A percentile compares a stretch with the other conserved stretches of the same genome.
Evolutionary conservation across 1,139 yeast species (phyloP).

Genomic region (Yamadazyma songkhlaensis): DNA sequence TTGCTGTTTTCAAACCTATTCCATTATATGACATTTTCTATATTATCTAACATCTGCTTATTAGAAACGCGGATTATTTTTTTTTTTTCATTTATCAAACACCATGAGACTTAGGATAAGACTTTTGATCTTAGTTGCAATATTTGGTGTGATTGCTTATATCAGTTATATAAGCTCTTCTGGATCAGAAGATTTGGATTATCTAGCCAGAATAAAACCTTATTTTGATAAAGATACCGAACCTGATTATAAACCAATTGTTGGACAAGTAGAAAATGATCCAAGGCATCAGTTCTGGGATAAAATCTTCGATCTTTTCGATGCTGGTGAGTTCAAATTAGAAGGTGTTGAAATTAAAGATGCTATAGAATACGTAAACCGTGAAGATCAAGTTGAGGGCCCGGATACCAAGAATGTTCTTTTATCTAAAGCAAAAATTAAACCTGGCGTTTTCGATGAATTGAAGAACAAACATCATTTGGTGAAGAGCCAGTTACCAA

Average conservation of each 20-base stretch:
- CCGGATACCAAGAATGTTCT: conserved; percentile 26
- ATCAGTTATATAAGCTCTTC: conserved; percentile 4
- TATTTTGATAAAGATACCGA: conserved; percentile 7
- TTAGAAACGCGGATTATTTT: neutral
- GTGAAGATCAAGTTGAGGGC: conserved; percentile 22
- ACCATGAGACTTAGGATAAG: conserved; percentile 9
- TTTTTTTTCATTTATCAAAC: neutral
- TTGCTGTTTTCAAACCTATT: conserved; percentile 41
- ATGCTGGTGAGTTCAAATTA: conserved; percentile 14
- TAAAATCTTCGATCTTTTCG: conserved; percentile 19
- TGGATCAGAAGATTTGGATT: conserved; percentile 5
- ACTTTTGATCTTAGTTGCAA: conserved; percentile 2
- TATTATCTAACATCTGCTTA: too few relatives aligned
- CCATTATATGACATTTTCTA: conserved; percentile 24
- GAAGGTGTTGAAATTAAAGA: conserved; percentile 15
- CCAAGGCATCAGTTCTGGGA: conserved; percentile 23
- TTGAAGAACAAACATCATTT: conserved; percentile 24
- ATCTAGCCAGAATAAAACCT: conserved; percentile 7
- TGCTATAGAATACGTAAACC: conserved; percentile 23
- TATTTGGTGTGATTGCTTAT: conserved; percentile 2
- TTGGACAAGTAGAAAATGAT: conserved; percentile 14
- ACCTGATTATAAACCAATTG: conserved; percentile 14
- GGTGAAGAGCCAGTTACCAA: conserved; percentile 25
- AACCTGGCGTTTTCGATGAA: conserved; percentile 22
- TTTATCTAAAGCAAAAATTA: conserved; percentile 27